A percentile compares a stretch with the other conserved stretches of the same genome.
Evolutionary conservation across 73 alveolate species (phyloP).

Genomic region (Paramecium pentaurelia): DNA sequence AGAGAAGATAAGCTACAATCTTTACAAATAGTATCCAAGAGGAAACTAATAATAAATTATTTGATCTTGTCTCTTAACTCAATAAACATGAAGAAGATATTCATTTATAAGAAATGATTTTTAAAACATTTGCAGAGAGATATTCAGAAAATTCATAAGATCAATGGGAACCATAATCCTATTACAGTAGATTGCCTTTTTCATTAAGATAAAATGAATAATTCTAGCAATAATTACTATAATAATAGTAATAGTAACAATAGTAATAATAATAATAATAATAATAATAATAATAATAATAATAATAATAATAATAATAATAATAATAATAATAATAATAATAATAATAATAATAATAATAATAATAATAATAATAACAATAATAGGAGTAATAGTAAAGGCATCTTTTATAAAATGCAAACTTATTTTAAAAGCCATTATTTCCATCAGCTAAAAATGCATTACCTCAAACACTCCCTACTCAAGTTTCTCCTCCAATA

Average conservation of each 20-base stretch:
- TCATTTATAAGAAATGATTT: not conserved
- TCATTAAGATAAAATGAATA: not conserved
- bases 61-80: not conserved
- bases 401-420: not conserved
- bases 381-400: too few relatives aligned
- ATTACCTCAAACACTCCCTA: not conserved
- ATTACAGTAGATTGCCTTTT: not conserved
- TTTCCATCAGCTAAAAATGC: not conserved
- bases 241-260: not conserved
- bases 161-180: not conserved
- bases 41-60: not conserved
- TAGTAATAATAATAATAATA: not conserved
- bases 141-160: not conserved
- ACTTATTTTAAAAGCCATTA: not conserved
- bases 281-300: not conserved
- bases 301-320: not conserved
- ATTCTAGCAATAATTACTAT: not conserved
- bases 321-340: constrained; percentile 22
- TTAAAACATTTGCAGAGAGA: not conserved
- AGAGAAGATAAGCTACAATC: not conserved
- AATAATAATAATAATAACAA: constrained; percentile 26
- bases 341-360: not conserved
- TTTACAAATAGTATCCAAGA: not conserved
- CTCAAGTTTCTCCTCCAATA: not conserved
- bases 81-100: not conserved